These are phyloP conservation scores for Fusarium pseudocircinatum DNA, from an alignment of 2,329 filamentous ascomycete species.

Conservation along the genomic window DNA sequence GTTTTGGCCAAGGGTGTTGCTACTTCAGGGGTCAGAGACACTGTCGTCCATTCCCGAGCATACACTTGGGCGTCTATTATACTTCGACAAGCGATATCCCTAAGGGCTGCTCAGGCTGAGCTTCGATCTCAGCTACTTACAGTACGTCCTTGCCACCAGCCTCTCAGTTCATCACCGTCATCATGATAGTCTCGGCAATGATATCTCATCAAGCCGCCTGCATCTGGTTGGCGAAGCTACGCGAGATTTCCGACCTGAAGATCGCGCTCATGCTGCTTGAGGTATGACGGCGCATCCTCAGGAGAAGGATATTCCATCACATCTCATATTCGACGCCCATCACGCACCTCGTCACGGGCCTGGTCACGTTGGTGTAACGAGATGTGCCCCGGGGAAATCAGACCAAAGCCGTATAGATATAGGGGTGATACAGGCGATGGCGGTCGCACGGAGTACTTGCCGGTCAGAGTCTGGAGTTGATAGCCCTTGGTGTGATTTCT, in stretches of 20 bases:
- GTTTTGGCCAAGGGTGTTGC: neutral
- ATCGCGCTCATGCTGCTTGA: conserved; percentile 19
- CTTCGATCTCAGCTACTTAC: neutral
- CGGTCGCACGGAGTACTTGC: neutral
- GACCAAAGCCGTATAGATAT: neutral
- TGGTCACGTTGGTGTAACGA: conserved; percentile 31
- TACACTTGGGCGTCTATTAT: neutral
- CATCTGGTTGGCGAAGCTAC: conserved; percentile 35
- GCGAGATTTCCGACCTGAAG: conserved; percentile 26
- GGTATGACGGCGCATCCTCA: conserved; percentile 28
- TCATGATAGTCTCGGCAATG: conserved; percentile 10
- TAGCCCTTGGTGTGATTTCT: neutral
- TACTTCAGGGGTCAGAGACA: neutral
- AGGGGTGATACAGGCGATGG: conserved; percentile 5
- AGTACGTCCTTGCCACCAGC: neutral
- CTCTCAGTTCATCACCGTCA: neutral
- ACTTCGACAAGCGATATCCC: neutral
- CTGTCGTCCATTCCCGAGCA: neutral
- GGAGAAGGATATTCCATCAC: conserved; percentile 6
- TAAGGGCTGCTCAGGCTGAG: neutral
- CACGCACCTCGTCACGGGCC: conserved; percentile 27
- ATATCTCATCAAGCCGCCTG: neutral
- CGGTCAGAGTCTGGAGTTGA: neutral
- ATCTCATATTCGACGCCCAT: conserved; percentile 22
- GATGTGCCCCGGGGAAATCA: conserved; percentile 3